Evolutionary conservation across 352 stramenopile species (phyloP).

Genomic region (Nothophytophthora sp.): DNA sequence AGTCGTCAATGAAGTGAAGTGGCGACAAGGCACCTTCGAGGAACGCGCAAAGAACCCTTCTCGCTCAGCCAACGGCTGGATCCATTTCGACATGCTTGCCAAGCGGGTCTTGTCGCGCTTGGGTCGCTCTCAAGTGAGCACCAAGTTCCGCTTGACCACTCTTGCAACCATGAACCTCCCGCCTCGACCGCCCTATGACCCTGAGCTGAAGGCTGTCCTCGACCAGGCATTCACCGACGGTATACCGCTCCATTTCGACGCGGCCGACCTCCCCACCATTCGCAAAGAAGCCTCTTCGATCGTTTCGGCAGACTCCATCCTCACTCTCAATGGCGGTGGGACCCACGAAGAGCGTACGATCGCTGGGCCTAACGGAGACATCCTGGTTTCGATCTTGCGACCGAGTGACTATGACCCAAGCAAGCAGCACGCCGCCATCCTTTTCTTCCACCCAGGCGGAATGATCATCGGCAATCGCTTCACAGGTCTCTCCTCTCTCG

Average conservation of each 20-base stretch:
- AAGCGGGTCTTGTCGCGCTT: too few relatives aligned
- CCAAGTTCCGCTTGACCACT: too few relatives aligned
- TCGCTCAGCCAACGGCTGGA: too few relatives aligned
- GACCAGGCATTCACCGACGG: slow-evolving; percentile 11
- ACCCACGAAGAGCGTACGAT: slow-evolving; percentile 15
- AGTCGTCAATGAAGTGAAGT: too few relatives aligned
- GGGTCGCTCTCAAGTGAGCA: too few relatives aligned
- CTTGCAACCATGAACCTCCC: slow-evolving; percentile 7
- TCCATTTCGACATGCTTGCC: too few relatives aligned
- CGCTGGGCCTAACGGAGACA: slow-evolving; percentile 14
- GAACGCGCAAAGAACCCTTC: too few relatives aligned
- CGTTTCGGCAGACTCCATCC: slow-evolving; percentile 4
- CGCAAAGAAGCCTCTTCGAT: slow-evolving; percentile 6
- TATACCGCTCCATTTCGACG: slow-evolving; percentile 10
- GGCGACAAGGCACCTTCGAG: too few relatives aligned
- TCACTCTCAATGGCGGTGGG: slow-evolving; percentile 1
- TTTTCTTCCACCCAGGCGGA: slow-evolving; percentile 29
- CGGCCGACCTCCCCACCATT: slow-evolving; percentile 10
- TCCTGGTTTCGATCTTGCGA: slow-evolving; percentile 21
- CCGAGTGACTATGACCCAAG: slow-evolving; percentile 7
- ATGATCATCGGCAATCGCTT: slow-evolving; percentile 31
- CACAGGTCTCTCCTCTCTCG: slow-evolving; percentile 12
- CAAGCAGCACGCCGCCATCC: slow-evolving; percentile 22
- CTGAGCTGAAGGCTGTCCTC: slow-evolving; percentile 11
- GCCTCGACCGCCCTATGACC: slow-evolving; percentile 19